Evolutionary conservation across 2,329 filamentous ascomycete genomes (phyloP), one percentile per base, ranked within the genome.

Genomic region (Ceratocystis huliohia): DNA sequence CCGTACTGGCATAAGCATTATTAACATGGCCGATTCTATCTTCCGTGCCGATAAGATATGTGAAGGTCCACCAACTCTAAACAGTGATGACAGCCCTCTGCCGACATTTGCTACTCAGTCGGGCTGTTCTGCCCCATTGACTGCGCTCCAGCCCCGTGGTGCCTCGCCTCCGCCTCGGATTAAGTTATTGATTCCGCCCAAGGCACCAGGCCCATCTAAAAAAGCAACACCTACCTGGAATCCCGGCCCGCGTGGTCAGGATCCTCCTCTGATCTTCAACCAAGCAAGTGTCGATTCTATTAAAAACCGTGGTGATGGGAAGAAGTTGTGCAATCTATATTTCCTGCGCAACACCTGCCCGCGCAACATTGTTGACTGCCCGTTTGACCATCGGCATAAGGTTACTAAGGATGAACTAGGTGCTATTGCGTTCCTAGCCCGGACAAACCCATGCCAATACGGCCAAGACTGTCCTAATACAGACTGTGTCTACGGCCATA

Each of bases 401-500:
- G 78, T 80, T 2, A 79, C 76, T 4, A 74, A 76, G 25, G 82
- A 84, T 2, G 83, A 86, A 71, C 74, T 81, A 64, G 78, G 78
- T 45, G 83, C 82, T 1, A 82, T 86, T 68, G 78, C 80, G 0
- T 80, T 80, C 69, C 70, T 86, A 62, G 79, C 82, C 1, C 78
- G 84, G 5, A 74, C 82, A 66, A 85, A 84, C 66, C 84, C 83
- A 1, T 86, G 84, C 73, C 77, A 77, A 0, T 78, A 75, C 37
- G 81, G 82, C 0, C 84, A 86, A 71, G 76, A 82, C n/a, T 86
- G 84, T 69, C 78, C 81, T 5, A 74, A 79, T 3, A 77, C 80
- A 1, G 79, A 81, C 69, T 86, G 84, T 71, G 85, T 86, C 67
- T 86, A 86, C 70, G 84, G 84, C 2, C 84, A 86, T 72, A 80